phyloP scores from a whole-genome alignment of 352 stramenopile species.

The Phytophthora pisi region DNA sequence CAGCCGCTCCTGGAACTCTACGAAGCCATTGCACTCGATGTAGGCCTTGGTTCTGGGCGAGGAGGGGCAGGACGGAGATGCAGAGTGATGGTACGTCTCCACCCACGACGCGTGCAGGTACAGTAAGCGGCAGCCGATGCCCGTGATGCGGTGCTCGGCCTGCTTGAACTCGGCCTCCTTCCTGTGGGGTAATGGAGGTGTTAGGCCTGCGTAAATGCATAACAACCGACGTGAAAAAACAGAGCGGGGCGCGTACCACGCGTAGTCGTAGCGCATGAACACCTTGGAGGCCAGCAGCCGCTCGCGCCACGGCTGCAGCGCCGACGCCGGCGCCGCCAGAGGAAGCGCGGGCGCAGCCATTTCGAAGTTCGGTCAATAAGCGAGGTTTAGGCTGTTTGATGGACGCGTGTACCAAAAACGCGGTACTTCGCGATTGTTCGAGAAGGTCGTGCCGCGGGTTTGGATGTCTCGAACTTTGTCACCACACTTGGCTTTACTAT shows the following conservation, averaged over 20 bases:
- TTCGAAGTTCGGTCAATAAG: not conserved
- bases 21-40: constrained; percentile 63
- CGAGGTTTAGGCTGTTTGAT: constrained; percentile 13
- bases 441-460: constrained; percentile 26
- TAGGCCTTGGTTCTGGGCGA: constrained; percentile 30
- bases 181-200: constrained; percentile 30
- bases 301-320: constrained; percentile 46
- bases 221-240: constrained; percentile 9
- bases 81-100: constrained; percentile 25
- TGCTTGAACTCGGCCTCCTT: constrained; percentile 68
- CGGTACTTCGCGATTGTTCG: constrained; percentile 31
- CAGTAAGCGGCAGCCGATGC: constrained; percentile 69
- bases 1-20: constrained; percentile 49
- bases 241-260: constrained; percentile 49
- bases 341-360: constrained; percentile 19
- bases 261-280: constrained; percentile 89
- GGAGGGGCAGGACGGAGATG: not conserved
- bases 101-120: constrained; percentile 71
- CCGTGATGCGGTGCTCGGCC: constrained; percentile 54
- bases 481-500: constrained; percentile 11
- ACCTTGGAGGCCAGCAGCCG: constrained; percentile 55
- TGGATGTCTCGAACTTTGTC: constrained; percentile 9
- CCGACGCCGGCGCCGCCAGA: constrained; percentile 28
- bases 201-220: constrained; percentile 20
- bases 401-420: not conserved